Percentiles rank a stretch among this genome's conserved stretches.
phyloP scores from a whole-genome alignment of 2,329 filamentous ascomycete genomes.

The Penicillium sp. region DNA sequence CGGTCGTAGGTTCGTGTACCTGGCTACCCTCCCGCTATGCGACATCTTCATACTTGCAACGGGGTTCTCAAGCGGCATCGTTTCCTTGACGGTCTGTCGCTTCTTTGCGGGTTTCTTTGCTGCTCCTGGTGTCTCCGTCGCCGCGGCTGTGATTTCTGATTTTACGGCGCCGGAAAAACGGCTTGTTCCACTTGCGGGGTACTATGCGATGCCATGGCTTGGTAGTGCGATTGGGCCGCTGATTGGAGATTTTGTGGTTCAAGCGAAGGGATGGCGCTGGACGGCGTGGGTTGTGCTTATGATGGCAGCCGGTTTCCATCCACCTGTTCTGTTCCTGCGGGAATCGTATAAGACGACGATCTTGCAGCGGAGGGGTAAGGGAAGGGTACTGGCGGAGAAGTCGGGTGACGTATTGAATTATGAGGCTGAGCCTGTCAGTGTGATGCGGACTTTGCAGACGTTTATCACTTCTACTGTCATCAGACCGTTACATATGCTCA shows the following conservation, averaged over 20 bases:
- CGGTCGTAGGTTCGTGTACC: slow-evolving; percentile 10
- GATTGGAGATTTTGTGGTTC: slow-evolving; percentile 66
- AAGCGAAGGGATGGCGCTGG: slow-evolving; percentile 70
- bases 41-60: slow-evolving; percentile 51
- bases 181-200: slow-evolving; percentile 13
- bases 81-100: slow-evolving; percentile 68
- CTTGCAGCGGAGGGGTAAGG: not conserved
- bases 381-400: not conserved
- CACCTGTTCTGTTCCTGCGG: slow-evolving; percentile 57
- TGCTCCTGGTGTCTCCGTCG: slow-evolving; percentile 56
- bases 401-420: not conserved
- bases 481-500: slow-evolving; percentile 64
- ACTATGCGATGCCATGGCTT: slow-evolving; percentile 19
- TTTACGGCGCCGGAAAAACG: slow-evolving; percentile 8
- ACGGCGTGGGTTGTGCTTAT: slow-evolving; percentile 70
- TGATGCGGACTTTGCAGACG: not conserved
- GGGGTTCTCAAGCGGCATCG: slow-evolving; percentile 60
- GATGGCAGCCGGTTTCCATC: slow-evolving; percentile 57
- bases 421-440: not conserved
- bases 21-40: slow-evolving; percentile 37
- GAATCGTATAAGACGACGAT: slow-evolving; percentile 64
- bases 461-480: slow-evolving; percentile 33
- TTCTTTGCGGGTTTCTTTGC: slow-evolving; percentile 75
- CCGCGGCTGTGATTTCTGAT: slow-evolving; percentile 70
- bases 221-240: slow-evolving; percentile 55